Conservation (phyloP, 306 rosid species). For the Prunus salicina region DNA sequence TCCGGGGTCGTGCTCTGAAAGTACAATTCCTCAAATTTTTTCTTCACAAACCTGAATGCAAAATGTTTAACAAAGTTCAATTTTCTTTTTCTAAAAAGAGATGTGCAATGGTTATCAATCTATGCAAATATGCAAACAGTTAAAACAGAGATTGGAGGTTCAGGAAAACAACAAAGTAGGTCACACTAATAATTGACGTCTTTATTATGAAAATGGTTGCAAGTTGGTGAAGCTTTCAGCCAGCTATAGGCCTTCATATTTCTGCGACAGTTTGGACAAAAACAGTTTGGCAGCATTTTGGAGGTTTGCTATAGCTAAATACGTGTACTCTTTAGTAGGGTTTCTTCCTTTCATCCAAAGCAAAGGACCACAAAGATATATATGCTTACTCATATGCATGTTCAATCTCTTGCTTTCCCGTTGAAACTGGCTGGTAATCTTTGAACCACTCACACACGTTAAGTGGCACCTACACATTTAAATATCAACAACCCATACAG, state of each 20-base stretch:
- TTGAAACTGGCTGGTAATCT: conserved; percentile 89
- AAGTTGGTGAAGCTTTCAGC: conserved; percentile 2
- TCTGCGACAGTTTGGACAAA: neutral
- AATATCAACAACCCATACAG: conserved; percentile 22
- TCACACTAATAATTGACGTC: conserved; percentile 1
- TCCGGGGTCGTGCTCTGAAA: conserved; percentile 90
- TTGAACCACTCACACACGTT: conserved; percentile 89
- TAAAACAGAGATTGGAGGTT: neutral
- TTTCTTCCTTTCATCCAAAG: conserved; percentile 10
- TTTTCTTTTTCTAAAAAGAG: neutral
- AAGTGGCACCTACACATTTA: conserved; percentile 72
- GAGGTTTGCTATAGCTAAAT: neutral
- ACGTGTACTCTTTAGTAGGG: neutral
- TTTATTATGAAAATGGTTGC: neutral
- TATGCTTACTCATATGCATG: conserved; percentile 88
- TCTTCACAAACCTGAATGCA: conserved; percentile 85
- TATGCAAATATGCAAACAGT: neutral
- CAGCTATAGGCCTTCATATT: conserved; percentile 1
- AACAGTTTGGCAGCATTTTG: neutral
- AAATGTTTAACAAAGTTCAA: neutral
- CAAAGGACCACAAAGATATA: neutral
- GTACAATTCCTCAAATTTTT: conserved; percentile 89
- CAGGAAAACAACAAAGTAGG: neutral
- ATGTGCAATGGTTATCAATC: neutral
- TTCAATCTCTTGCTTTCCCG: conserved; percentile 91